These are phyloP conservation scores for Apiotrichum siamense DNA, from an alignment of 1,284 basidiomycete species.

Conservation along the genomic window DNA sequence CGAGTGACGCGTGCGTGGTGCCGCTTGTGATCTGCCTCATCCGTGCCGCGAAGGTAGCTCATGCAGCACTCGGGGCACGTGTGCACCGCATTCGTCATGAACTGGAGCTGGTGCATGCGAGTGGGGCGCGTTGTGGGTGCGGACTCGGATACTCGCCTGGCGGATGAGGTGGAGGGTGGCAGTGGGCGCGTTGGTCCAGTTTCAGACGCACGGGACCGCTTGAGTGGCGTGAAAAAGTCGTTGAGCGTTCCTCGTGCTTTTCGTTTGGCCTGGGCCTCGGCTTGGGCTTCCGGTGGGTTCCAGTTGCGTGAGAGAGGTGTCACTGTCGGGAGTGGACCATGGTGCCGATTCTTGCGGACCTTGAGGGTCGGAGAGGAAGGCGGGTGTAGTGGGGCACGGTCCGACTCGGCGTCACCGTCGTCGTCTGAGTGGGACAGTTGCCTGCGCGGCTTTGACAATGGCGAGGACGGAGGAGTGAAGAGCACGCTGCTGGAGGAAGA, in stretches of 20 bases:
- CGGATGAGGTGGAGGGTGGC: no score
- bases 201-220: neutral
- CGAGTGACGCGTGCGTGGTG: slow-evolving; percentile 46
- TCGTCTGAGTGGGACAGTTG: neutral
- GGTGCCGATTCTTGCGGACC: neutral
- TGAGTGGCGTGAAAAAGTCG: slow-evolving; percentile 29
- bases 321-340: neutral
- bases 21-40: slow-evolving; percentile 42
- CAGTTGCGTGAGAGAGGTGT: neutral
- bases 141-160: slow-evolving; percentile 5
- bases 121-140: neutral
- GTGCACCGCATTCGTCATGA: slow-evolving; percentile 30
- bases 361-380: neutral
- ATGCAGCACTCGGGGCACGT: slow-evolving; percentile 47
- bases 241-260: slow-evolving; percentile 26
- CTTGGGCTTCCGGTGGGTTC: neutral
- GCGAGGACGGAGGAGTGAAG: slow-evolving; percentile 7
- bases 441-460: neutral
- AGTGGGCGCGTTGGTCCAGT: slow-evolving; percentile 11
- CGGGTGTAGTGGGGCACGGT: no score
- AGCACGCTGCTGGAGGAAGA: neutral
- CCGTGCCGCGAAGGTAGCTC: slow-evolving; percentile 47
- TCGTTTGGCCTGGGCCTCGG: neutral
- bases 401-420: neutral
- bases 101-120: slow-evolving; percentile 28